Percentiles rank a stretch among this genome's conserved stretches.
These are phyloP conservation scores for Aspergillus uvarum DNA, from an alignment of 2,329 filamentous ascomycete genomes.

Conservation along the genomic window DNA sequence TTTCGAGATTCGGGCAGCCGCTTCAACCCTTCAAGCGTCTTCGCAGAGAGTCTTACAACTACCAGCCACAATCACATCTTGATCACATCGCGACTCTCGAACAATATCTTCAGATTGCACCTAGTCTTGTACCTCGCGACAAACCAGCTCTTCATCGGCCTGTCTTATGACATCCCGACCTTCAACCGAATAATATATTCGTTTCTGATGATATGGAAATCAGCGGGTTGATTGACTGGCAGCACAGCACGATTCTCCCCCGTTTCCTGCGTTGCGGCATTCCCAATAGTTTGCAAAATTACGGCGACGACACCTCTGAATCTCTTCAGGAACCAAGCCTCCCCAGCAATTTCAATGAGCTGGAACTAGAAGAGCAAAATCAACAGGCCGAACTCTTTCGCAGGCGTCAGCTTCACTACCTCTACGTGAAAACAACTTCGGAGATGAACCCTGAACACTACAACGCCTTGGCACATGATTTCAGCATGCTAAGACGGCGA, in stretches of 20 bases:
- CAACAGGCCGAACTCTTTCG: background rate
- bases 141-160: slow-evolving; percentile 6
- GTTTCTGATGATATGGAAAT: slow-evolving; percentile 13
- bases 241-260: slow-evolving; percentile 27
- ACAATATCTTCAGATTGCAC: background rate
- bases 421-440: background rate
- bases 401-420: slow-evolving; percentile 6
- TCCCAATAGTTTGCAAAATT: slow-evolving; percentile 26
- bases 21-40: slow-evolving; percentile 11
- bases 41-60: background rate
- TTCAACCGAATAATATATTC: slow-evolving; percentile 30
- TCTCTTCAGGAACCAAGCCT: background rate
- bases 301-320: slow-evolving; percentile 14
- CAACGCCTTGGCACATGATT: slow-evolving; percentile 6
- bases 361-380: background rate
- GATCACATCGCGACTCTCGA: background rate
- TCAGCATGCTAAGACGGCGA: slow-evolving; percentile 14
- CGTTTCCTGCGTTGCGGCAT: slow-evolving; percentile 27
- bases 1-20: slow-evolving; percentile 14
- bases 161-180: slow-evolving; percentile 22
- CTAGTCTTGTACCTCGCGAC: background rate
- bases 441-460: background rate
- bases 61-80: background rate
- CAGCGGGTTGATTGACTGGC: slow-evolving; percentile 30
- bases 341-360: background rate